Percentiles rank a stretch among this genome's conserved stretches.
Evolutionary conservation across 1,284 basidiomycete species (phyloP).

Genomic region (Cutaneotrichosporon sp.): DNA sequence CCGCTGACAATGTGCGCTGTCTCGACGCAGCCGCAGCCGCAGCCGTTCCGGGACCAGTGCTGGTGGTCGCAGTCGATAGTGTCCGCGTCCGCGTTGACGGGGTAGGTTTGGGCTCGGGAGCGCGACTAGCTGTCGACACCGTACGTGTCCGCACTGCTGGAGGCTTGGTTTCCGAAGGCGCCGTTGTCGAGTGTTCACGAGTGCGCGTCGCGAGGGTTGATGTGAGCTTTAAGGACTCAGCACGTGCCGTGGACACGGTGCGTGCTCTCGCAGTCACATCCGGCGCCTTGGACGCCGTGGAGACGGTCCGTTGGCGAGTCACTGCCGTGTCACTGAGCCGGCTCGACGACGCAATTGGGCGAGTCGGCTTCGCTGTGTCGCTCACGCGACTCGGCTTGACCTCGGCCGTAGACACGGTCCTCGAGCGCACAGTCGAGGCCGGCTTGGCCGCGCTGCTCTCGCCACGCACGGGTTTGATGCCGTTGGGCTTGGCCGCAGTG

Average conservation of each 20-base stretch:
- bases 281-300: background rate
- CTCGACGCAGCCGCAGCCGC: slow-evolving; percentile 8
- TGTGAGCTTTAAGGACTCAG: background rate
- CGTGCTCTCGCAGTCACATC: background rate
- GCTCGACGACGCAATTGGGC: background rate
- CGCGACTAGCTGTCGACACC: background rate
- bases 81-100: background rate
- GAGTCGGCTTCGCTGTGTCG: background rate
- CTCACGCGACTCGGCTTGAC: background rate
- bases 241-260: background rate
- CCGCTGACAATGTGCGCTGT: slow-evolving; percentile 15
- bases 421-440: background rate
- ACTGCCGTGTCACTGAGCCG: background rate
- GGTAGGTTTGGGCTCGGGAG: background rate
- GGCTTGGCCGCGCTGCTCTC: slow-evolving; percentile 11
- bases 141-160: background rate
- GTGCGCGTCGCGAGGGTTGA: background rate
- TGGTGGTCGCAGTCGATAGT: slow-evolving; percentile 1
- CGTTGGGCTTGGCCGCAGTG: background rate
- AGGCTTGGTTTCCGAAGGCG: background rate
- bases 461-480: background rate
- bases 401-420: background rate
- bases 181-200: background rate
- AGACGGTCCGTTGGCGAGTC: background rate
- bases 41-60: background rate